Conservation (phyloP, 768 basidiomycete species). For the Mycena galericulata region DNA sequence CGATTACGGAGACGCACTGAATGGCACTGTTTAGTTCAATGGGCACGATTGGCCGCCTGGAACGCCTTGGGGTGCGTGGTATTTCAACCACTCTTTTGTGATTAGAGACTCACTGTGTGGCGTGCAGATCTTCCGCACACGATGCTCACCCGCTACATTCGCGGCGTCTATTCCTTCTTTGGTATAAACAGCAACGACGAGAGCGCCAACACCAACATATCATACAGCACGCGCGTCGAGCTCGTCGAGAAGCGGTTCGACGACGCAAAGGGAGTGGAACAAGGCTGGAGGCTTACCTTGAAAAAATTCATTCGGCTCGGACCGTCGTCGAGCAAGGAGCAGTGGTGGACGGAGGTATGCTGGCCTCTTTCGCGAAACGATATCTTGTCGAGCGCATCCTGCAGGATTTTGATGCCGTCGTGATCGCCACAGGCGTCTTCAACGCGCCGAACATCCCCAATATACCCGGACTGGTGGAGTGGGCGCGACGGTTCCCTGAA, state of each 20-base stretch:
- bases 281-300: slow-evolving; percentile 51
- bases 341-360: slow-evolving; percentile 40
- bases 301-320: slow-evolving; percentile 41
- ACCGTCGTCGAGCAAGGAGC: slow-evolving; percentile 12
- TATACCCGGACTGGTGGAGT: slow-evolving; percentile 39
- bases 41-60: slow-evolving; percentile 48
- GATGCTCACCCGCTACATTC: slow-evolving; percentile 52
- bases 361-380: slow-evolving; percentile 14
- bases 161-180: slow-evolving; percentile 56
- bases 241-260: slow-evolving; percentile 53
- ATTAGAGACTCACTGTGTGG: not conserved
- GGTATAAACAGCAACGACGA: slow-evolving; percentile 57
- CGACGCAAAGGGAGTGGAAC: slow-evolving; percentile 41
- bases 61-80: slow-evolving; percentile 47
- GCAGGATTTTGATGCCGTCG: slow-evolving; percentile 37
- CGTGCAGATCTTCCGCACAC: slow-evolving; percentile 52
- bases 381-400: not conserved
- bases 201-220: slow-evolving; percentile 51
- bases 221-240: slow-evolving; percentile 64
- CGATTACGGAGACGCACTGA: slow-evolving; percentile 16
- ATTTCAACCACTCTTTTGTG: not conserved
- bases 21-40: slow-evolving; percentile 44
- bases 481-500: slow-evolving; percentile 40
- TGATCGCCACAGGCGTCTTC: slow-evolving; percentile 36
- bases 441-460: slow-evolving; percentile 36